Evolutionary conservation across 2,329 filamentous ascomycete genomes (phyloP), one percentile per base, ranked within the genome.

Genomic region (Onygena corvina): DNA sequence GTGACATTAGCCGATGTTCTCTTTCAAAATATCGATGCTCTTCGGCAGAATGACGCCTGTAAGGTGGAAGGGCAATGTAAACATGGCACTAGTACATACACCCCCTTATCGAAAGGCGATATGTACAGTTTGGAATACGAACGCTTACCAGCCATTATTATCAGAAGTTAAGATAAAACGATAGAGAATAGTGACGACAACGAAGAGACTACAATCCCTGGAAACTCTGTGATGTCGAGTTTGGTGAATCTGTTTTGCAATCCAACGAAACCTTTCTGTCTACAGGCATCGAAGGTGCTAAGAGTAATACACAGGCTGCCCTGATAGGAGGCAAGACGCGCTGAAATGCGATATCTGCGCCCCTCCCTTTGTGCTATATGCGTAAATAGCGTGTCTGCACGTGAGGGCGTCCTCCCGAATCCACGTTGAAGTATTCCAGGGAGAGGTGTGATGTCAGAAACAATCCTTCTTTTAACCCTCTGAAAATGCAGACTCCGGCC

Each of bases 111-210:
- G 23, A 14, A 12, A 31, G 29, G 48, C 27, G 11, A 12, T 25
- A 31, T 40, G 40, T 47, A 40, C 47, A 46, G 46, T 18, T 9
- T 48, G 57, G 57, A 59, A 60, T 66, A 66, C 62, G 55, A 61
- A 54, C 71, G 73, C 77, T 79, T 79, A 81, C 77, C 77, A 65
- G 76, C 70, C 77, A 80, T 80, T 65, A 57, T 69, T 27, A 44
- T 34, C 38, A 35, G 29, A 48, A 50, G 34, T 31, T 65, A 59
- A 54, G 56, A 55, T 44, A 56, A 52, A 52, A 52, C 48, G 46
- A 48, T 53, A 53, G 54, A 34, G 23, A 23, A n/a, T n/a, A n/a
- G 42, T 46, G 42, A 30, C 30, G 50, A 54, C 25, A 57, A 60
- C 58, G 58, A 59, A 57, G 63, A 63, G 61, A 62, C 63, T 68